Conservation (phyloP, 495 filamentous ascomycete species). For the Penicillium atrosanguineum region DNA sequence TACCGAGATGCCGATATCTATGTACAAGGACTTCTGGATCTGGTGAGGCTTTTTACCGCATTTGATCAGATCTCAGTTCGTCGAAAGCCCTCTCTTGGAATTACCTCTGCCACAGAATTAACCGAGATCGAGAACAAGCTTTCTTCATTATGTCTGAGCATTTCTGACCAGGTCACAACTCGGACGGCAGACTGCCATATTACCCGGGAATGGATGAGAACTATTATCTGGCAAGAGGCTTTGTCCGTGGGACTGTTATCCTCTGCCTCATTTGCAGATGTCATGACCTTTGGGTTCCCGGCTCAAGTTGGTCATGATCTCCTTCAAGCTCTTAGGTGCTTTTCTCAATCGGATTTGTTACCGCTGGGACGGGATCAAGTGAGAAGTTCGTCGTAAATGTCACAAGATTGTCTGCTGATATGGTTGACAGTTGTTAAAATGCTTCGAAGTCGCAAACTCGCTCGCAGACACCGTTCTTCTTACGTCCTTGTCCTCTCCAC, state of each 20-base stretch:
- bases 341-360: conserved; percentile 27
- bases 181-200: conserved; percentile 31
- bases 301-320: conserved; percentile 69
- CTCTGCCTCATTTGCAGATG: conserved; percentile 48
- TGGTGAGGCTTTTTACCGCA: conserved; percentile 25
- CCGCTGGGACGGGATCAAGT: conserved; percentile 36
- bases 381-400: background rate
- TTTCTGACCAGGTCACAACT: conserved; percentile 12
- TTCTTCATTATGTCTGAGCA: conserved; percentile 14
- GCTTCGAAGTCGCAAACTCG: conserved; percentile 35
- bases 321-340: conserved; percentile 39
- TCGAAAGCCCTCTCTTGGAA: background rate
- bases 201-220: conserved; percentile 65
- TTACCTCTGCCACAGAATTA: conserved; percentile 2
- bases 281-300: conserved; percentile 70
- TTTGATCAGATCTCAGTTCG: conserved; percentile 23
- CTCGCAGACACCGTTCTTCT: conserved; percentile 32
- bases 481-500: background rate
- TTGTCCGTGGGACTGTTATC: conserved; percentile 51
- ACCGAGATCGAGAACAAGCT: conserved; percentile 20
- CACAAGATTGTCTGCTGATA: background rate
- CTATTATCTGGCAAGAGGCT: conserved; percentile 73
- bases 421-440: conserved; percentile 26
- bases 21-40: conserved; percentile 25
- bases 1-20: conserved; percentile 11